Base-by-base conservation (phyloP, 106 monocot species). In the Dioscorea zingiberensis region DNA sequence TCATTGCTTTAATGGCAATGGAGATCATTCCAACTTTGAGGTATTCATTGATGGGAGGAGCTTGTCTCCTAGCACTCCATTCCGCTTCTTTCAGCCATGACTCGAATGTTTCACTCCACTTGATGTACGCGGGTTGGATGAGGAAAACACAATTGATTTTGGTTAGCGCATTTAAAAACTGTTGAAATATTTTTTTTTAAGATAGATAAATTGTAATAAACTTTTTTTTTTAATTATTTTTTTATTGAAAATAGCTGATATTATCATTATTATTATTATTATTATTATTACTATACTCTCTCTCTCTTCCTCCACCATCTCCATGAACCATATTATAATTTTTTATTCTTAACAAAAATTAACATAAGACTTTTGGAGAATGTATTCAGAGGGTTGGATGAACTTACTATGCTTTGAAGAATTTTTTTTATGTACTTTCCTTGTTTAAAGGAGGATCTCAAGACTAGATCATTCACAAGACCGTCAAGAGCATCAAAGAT, bases 401-500 rank as follows among this genome's bases (percentile, higher is more conserved):
- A 58, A 57, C 66, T 53, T 53, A 67, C 66, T 53, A 28, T 49
- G 25, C 27, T n/a, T 27, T 54, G 48, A 16, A 67, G 44, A 16
- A 27, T 27, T 26, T 54, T 27, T 23, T 29, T 55, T 4, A 71
- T 59, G 21, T 71, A 10, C 13, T 49, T 47, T 23, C 61, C 59
- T n/a, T 30, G 59, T n/a, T 47, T 4, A 1, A n/a, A 16, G n/a
- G 10, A 62, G 16, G 45, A 18, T 61, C 25, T 17, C 2, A 6
- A 25, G 18, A 25, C 7, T 4, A 61, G 18, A 11, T 71, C 70
- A 17, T 61, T 47, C 13, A 71, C 70, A 12, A 71, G 48, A 60
- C 47, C 26, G n/a, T 71, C 48, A 8, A 71, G 27, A 48, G 48
- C 70, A n/a, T 71, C 48, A 51, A 71, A 71, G n/a, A 71, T 60